phyloP scores from a whole-genome alignment of 345 rosid genomes.

The Litchi chinensis region DNA sequence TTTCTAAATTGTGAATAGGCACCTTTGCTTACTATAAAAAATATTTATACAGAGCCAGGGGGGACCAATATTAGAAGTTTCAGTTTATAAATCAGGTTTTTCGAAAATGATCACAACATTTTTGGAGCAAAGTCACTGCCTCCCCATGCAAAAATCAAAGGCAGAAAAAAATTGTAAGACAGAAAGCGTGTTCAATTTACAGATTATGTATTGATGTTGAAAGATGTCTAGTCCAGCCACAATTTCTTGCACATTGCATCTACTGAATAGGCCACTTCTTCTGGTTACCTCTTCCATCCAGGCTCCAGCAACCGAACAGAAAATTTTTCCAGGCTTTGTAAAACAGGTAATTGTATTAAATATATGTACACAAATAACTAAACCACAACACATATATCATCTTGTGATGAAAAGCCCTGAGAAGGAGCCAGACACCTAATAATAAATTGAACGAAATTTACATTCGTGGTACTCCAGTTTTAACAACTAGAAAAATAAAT shows the following conservation, averaged over 20 bases:
- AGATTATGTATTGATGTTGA: too few relatives aligned
- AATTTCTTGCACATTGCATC: not conserved
- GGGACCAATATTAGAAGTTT: not conserved
- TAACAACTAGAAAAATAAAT: not conserved
- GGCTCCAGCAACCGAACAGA: not conserved
- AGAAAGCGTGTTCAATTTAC: not conserved
- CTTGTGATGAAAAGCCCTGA: not conserved
- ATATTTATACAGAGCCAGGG: not conserved
- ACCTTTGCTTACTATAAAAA: too few relatives aligned
- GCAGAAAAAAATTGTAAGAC: not conserved
- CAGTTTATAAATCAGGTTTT: too few relatives aligned
- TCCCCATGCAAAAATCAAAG: not conserved
- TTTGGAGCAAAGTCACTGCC: not conserved
- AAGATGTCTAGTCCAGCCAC: too few relatives aligned
- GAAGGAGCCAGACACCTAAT: not conserved
- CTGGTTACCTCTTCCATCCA: not conserved
- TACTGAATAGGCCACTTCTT: not conserved
- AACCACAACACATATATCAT: not conserved
- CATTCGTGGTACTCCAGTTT: not conserved
- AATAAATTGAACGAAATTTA: constrained; percentile 10
- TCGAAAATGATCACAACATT: too few relatives aligned
- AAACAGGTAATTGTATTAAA: not conserved
- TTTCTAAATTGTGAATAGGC: too few relatives aligned
- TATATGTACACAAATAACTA: not conserved
- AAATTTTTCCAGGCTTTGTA: too few relatives aligned